These are phyloP conservation scores for Dryas drummondii DNA, from an alignment of 306 rosid species.

Conservation along the genomic window DNA sequence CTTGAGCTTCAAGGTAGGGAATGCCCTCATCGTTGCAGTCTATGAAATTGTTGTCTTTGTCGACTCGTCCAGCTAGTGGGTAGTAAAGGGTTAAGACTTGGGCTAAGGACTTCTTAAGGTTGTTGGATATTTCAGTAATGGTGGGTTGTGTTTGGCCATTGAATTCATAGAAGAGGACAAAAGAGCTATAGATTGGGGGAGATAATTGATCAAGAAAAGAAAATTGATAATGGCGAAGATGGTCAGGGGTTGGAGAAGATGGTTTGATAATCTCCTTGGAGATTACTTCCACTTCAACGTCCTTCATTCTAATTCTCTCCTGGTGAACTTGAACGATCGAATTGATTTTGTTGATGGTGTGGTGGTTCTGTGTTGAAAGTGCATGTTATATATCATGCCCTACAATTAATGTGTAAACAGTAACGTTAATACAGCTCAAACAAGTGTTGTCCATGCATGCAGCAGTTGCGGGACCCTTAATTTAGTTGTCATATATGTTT, in stretches of 20 bases:
- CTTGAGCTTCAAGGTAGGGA: constrained; percentile 18
- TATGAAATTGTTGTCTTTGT: constrained; percentile 14
- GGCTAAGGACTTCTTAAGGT: constrained; percentile 31
- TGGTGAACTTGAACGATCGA: too few relatives aligned
- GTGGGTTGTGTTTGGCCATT: background rate
- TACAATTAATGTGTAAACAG: too few relatives aligned
- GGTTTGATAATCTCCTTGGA: constrained; percentile 46
- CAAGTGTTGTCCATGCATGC: too few relatives aligned
- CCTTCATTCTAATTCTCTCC: background rate
- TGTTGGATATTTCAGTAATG: constrained; percentile 12
- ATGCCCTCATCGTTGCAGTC: constrained; percentile 37
- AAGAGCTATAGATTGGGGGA: constrained; percentile 39
- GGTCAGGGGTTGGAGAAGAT: constrained; percentile 36
- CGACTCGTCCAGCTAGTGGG: constrained; percentile 29
- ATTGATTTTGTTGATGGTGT: too few relatives aligned
- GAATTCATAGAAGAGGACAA: constrained; percentile 33
- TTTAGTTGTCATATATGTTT: too few relatives aligned
- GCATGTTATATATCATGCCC: too few relatives aligned
- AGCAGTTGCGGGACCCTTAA: too few relatives aligned
- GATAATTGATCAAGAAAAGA: constrained; percentile 58
- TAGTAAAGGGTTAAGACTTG: constrained; percentile 29
- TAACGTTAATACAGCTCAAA: too few relatives aligned
- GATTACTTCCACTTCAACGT: constrained; percentile 16
- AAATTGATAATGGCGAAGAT: constrained; percentile 41
- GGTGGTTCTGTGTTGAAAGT: too few relatives aligned